Conservation (phyloP, 2,329 filamentous ascomycete genomes). For the Penicillium sp. region DNA sequence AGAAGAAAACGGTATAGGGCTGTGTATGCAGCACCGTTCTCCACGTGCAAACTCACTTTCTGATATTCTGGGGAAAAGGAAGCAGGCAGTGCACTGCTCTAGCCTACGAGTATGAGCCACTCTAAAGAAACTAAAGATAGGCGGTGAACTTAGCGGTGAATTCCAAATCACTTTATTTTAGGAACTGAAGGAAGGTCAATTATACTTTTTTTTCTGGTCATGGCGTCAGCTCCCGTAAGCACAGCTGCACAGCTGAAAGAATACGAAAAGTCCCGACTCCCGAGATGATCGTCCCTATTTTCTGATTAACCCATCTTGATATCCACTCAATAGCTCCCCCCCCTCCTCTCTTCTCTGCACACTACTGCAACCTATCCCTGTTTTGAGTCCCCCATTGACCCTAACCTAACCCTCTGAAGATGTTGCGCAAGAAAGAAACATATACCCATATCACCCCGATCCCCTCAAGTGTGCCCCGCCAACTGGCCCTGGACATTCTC, state of each 20-base stretch:
- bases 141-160: constrained; percentile 1
- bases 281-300: not conserved
- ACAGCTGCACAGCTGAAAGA: too few species aligned
- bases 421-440: constrained; percentile 29
- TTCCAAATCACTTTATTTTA: constrained; percentile 7
- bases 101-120: too few species aligned
- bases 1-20: too few species aligned
- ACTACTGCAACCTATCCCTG: not conserved
- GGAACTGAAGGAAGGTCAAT: not conserved
- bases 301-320: not conserved
- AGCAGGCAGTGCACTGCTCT: constrained; percentile 3
- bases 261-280: not conserved
- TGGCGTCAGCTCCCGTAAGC: constrained; percentile 8
- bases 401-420: constrained; percentile 1
- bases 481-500: constrained; percentile 75
- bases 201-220: constrained; percentile 2
- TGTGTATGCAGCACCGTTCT: not conserved
- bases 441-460: constrained; percentile 77
- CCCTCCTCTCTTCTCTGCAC: not conserved
- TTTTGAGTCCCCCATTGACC: not conserved
- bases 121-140: not conserved
- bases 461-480: constrained; percentile 69
- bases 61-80: not conserved
- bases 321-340: not conserved
- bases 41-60: not conserved